Base-by-base conservation (phyloP, 2,329 filamentous ascomycete species). In the Cercospora beticola region DNA sequence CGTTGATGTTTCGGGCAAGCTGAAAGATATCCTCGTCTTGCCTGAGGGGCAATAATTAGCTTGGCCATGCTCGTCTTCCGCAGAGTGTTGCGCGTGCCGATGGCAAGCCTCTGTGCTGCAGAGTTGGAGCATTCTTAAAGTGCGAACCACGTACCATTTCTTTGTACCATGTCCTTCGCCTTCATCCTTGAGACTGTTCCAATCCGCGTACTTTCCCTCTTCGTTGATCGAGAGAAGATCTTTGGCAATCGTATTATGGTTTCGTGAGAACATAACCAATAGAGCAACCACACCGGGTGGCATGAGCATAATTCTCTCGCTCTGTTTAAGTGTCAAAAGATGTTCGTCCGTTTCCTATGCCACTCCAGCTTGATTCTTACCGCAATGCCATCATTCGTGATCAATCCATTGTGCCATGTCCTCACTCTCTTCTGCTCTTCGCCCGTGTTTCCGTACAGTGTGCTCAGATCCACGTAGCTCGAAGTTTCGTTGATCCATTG, bases 11-110 rank as follows among this genome's bases (percentile, higher is more conserved):
- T 52, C 82, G 78, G 14, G 79, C 73, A 12, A 83, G 72, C 68
- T 84, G 83, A 73, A 85, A 84, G 66, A 84, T 78, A 64, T 84
- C 82, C 60, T 84, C 80, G 74, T 82, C 82, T 79, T 83, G 82
- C 78, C 81, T 65, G 7, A 3, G 7, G 23, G 23, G 3, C 49
- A 26, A 8, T 56, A 12, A 28, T 56, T 30, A 56, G 49, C 49
- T n/a, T 49, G 18, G 8, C 43, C 28, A 16, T 21, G 12, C 5
- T 28, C 28, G 14, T 40, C 7, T 4, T 26, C 49, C 36, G 8
- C 4, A 4, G 23, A 56, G 5, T 2, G 23, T 8, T 56, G 23
- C 49, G 23, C 21, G 23, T 30, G 49, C 23, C 7, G 7, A 9
- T 4, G 10, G 23, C 21, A 5, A 7, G 23, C 4, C 49, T 56